These are phyloP conservation scores for Leishmania tropica DNA, from an alignment of 208 protist species.

Conservation along the genomic window DNA sequence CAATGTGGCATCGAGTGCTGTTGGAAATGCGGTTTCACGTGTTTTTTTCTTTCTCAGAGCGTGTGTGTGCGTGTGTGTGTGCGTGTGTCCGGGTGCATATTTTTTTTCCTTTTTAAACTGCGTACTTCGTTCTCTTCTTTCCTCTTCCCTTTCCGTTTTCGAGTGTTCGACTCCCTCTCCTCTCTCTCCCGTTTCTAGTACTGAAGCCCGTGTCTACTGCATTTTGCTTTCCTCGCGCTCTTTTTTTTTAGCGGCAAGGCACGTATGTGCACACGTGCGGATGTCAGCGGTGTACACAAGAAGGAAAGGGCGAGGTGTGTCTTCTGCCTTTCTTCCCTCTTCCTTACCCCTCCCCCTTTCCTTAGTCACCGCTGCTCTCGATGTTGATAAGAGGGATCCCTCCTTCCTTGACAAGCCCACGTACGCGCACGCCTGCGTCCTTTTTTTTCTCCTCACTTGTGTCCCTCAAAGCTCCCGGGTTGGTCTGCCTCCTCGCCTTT, in stretches of 20 bases:
- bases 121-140: not conserved
- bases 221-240: not conserved
- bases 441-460: not conserved
- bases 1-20: not conserved
- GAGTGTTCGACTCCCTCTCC: not conserved
- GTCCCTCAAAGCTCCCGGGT: not conserved
- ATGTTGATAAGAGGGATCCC: not conserved
- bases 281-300: not conserved
- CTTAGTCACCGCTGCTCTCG: not conserved
- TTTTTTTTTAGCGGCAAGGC: not conserved
- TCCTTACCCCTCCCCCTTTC: not conserved
- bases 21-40: not conserved
- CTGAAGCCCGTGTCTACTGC: not conserved
- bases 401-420: not conserved
- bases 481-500: not conserved
- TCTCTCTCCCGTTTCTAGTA: not conserved
- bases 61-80: not conserved
- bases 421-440: not conserved
- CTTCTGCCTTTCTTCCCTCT: not conserved
- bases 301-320: not conserved
- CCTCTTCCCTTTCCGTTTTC: not conserved
- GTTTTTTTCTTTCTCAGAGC: not conserved
- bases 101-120: not conserved
- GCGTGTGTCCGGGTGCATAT: not conserved
- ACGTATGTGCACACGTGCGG: not conserved